These are phyloP conservation scores for Purshia tridentata DNA, from an alignment of 306 rosid genomes.

Conservation along the genomic window DNA sequence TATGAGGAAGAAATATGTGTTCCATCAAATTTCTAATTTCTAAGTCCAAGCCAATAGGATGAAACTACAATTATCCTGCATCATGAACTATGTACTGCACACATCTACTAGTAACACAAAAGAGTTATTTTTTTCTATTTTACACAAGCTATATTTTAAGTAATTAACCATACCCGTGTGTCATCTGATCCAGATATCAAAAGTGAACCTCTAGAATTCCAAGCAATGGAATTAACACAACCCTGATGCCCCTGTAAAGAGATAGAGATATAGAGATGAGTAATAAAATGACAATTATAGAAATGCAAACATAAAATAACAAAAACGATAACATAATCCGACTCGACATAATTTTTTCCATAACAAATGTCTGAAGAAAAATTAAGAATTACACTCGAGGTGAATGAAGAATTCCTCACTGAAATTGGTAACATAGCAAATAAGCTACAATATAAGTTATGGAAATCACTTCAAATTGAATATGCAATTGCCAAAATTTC, in stretches of 20 bases:
- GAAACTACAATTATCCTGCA: not conserved
- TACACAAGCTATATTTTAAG: slow-evolving; percentile 3
- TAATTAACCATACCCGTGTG: slow-evolving; percentile 57
- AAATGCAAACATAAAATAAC: not conserved
- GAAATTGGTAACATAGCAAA: not conserved
- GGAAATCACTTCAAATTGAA: not conserved
- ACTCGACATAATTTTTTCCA: too few relatives aligned
- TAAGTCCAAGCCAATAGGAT: not conserved
- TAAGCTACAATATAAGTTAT: not conserved
- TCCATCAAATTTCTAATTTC: not conserved
- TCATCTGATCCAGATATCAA: slow-evolving; percentile 98
- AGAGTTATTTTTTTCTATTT: not conserved
- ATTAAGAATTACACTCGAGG: not conserved
- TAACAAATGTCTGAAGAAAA: too few relatives aligned
- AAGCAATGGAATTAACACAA: slow-evolving; percentile 90
- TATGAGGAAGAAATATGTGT: not conserved
- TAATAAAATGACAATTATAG: not conserved
- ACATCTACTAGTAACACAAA: not conserved
- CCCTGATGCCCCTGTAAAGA: slow-evolving; percentile 77
- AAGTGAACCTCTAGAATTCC: slow-evolving; percentile 86
- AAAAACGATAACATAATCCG: not conserved
- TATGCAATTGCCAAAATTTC: not conserved
- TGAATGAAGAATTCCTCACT: not conserved
- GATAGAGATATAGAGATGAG: slow-evolving; percentile 8
- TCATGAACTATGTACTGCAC: not conserved